Evolutionary conservation across 139 green algal species (phyloP).

Genomic region (Chlorella sorokiniana): DNA sequence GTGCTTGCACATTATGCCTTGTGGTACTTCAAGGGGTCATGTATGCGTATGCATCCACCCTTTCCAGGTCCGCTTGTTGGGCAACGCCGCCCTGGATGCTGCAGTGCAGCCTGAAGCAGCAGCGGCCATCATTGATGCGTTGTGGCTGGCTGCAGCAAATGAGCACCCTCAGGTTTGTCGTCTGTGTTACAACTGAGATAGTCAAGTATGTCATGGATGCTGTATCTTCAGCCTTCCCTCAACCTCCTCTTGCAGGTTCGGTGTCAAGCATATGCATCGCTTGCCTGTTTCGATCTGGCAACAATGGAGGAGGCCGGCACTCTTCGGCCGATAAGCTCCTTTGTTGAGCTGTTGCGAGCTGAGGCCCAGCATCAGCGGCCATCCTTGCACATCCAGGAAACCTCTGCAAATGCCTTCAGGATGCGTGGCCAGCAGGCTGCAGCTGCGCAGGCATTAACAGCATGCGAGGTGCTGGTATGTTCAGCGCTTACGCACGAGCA

Average conservation of each 20-base stretch:
- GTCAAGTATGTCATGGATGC: neutral
- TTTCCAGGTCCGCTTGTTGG: conserved; percentile 21
- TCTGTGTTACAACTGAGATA: neutral
- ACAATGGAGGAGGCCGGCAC: conserved; percentile 45
- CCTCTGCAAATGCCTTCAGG: neutral
- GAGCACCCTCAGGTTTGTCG: neutral
- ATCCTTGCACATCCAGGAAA: neutral
- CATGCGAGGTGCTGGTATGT: conserved; percentile 24
- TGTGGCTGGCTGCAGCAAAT: conserved; percentile 14
- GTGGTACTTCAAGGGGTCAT: neutral
- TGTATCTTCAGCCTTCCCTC: neutral
- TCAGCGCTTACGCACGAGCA: conserved; percentile 30
- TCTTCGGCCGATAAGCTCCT: conserved; percentile 22
- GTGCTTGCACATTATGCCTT: neutral
- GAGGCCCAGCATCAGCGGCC: conserved; percentile 11
- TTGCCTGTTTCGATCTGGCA: conserved; percentile 42
- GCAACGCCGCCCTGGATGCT: conserved; percentile 13
- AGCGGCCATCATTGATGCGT: conserved; percentile 10
- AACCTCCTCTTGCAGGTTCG: conserved; percentile 35
- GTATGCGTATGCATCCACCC: no score
- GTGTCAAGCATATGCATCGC: conserved; percentile 40
- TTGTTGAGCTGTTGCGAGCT: conserved; percentile 24
- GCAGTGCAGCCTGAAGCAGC: conserved; percentile 11
- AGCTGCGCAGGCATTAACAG: neutral
- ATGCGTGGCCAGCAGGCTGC: neutral